Base-by-base conservation (phyloP, 2,329 filamentous ascomycete genomes). In the Dactylonectria estremocensis region DNA sequence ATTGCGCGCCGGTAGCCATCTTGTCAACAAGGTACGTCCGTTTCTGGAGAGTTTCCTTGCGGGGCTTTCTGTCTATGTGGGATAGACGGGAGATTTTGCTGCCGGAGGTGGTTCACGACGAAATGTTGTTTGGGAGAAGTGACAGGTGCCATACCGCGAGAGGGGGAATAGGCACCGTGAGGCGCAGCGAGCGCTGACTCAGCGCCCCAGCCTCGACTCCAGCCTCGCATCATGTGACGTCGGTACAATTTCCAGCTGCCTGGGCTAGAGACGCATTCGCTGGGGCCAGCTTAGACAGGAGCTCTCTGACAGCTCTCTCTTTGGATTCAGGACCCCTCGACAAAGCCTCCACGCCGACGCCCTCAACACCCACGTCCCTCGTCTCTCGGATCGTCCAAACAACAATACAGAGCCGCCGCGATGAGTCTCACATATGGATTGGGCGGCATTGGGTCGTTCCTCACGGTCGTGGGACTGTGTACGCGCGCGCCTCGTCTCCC, bases 381-480 rank as follows among this genome's bases (percentile, higher is more conserved):
- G 53, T 52, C 52, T 58, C 56, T 57, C 60, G 69, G 68, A 74
- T 70, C 67, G 69, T 70, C 72, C 71, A 73, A 64, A 69, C 46
- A 72, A 66, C 53, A 72, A 37, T 61, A 72, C 57, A 67, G 66
- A 77, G 69, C 71, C 76, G 77, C 66, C 78, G 82, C 77, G 69
- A 95, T 95, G 93, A 91, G 90, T 88, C 87, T 92, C 80, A 84
- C 79, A 69, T 95, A 95, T 85, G 90, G 91, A 77, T 82, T 89
- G 77, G 91, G 92, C 82, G 89, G 90, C 82, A 87, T 90, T 79
- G 88, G 88, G 76, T 87, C 90, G 75, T 90, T 92, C 78, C 84
- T 95, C 76, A 84, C 88, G 65, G 86, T 96, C 68, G 90, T 95
- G 76, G 93, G 92, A 87, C 86, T 90, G 82, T 96, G 94, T 97